phyloP scores from a whole-genome alignment of 257 asterid genomes.

The Nicotiana tomentosiformis region DNA sequence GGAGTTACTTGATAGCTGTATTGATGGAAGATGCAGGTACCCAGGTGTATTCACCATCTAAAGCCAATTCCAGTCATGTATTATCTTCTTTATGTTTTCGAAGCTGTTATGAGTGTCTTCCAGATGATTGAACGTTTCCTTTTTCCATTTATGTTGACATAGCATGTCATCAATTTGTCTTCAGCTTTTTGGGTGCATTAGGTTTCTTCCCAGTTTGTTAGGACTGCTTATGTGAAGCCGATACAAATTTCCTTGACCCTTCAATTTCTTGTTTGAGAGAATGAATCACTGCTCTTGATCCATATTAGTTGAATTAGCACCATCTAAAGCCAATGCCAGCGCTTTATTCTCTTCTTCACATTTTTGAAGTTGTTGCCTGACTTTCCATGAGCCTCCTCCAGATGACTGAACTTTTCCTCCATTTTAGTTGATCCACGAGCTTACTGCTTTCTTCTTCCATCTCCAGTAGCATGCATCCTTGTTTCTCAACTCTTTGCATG shows the following conservation, averaged over 20 bases:
- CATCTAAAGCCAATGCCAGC: background rate
- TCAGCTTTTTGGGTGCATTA: no score
- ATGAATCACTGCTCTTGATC: background rate
- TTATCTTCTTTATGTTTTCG: no score
- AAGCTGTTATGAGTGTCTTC: no score
- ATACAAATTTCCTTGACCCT: slow-evolving; percentile 22
- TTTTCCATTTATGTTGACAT: no score
- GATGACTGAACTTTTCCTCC: slow-evolving; percentile 74
- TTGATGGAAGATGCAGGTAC: no score
- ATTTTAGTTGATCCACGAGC: slow-evolving; percentile 60
- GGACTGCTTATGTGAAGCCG: no score
- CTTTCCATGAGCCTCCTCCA: slow-evolving; percentile 72
- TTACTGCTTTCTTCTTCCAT: slow-evolving; percentile 52
- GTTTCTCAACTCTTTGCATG: slow-evolving; percentile 23
- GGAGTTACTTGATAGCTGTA: background rate
- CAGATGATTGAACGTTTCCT: no score
- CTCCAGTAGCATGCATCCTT: slow-evolving; percentile 42
- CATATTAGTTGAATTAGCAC: background rate
- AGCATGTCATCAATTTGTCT: no score
- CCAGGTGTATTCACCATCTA: no score
- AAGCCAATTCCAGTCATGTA: no score
- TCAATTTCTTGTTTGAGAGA: background rate
- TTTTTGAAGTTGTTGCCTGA: slow-evolving; percentile 32
- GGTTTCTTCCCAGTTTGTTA: no score
- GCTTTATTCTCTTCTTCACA: slow-evolving; percentile 40